Evolutionary conservation across 2,329 filamentous ascomycete species (phyloP).

Genomic region (Pseudopyricularia cyperi): DNA sequence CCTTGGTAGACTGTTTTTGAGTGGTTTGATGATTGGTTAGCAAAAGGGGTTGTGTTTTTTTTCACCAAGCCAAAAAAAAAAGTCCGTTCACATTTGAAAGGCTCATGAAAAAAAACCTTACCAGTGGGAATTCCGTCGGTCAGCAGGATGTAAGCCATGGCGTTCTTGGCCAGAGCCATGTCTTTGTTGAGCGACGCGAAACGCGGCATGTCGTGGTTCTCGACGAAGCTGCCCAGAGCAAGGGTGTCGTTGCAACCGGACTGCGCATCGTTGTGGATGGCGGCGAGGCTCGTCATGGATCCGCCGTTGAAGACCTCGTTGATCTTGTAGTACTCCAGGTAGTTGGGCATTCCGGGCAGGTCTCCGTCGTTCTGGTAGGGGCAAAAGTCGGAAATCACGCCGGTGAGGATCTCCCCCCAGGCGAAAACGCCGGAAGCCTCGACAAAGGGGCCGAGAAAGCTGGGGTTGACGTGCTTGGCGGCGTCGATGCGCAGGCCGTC

Average conservation of each 20-base stretch:
- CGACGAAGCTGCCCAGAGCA: slow-evolving; percentile 35
- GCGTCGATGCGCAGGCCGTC: slow-evolving; percentile 50
- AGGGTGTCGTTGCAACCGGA: background rate
- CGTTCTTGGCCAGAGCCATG: slow-evolving; percentile 43
- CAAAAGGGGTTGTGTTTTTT: background rate
- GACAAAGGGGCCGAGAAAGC: background rate
- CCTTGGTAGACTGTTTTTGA: slow-evolving; percentile 43
- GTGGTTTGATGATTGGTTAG: background rate
- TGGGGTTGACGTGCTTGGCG: slow-evolving; percentile 25
- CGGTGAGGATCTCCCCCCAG: background rate
- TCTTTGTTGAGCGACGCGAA: slow-evolving; percentile 39
- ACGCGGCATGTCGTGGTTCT: slow-evolving; percentile 46
- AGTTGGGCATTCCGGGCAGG: background rate
- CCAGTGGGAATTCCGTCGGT: background rate
- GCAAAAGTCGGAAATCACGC: background rate
- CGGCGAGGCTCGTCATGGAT: background rate
- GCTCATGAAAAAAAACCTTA: background rate
- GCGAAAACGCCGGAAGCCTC: background rate
- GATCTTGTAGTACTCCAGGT: background rate
- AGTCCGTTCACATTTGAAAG: background rate
- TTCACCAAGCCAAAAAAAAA: too few species aligned
- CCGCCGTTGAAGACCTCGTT: background rate
- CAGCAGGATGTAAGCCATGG: slow-evolving; percentile 48
- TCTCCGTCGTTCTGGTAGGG: background rate
- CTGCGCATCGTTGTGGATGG: background rate